Evolutionary conservation across 768 basidiomycete species (phyloP).

Genomic region (Chalciporus chontae): DNA sequence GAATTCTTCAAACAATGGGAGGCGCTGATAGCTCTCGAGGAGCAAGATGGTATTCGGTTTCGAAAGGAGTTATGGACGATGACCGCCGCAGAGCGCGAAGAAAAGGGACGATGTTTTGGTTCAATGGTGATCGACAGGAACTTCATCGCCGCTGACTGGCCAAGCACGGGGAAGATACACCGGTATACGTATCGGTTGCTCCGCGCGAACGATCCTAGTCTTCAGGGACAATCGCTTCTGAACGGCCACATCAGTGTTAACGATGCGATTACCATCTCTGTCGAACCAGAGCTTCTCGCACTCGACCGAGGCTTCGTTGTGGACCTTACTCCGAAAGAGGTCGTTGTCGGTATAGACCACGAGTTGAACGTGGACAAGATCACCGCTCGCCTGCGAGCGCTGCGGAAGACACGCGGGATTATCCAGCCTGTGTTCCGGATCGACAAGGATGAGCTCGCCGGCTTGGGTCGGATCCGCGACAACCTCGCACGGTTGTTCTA

Average conservation of each 20-base stretch:
- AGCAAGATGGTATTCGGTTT: slow-evolving; percentile 80
- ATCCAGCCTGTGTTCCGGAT: slow-evolving; percentile 61
- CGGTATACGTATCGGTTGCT: slow-evolving; percentile 75
- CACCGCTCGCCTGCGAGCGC: slow-evolving; percentile 33
- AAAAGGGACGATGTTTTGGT: slow-evolving; percentile 78
- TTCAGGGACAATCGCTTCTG: slow-evolving; percentile 40
- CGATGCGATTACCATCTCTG: slow-evolving; percentile 84
- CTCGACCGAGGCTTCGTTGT: slow-evolving; percentile 82
- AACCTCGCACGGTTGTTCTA: slow-evolving; percentile 91
- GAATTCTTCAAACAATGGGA: slow-evolving; percentile 94
- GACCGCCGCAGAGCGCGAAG: slow-evolving; percentile 74
- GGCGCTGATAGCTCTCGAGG: slow-evolving; percentile 76
- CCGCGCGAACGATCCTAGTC: slow-evolving; percentile 27
- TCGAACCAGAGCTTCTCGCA: slow-evolving; percentile 83
- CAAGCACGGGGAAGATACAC: slow-evolving; percentile 58
- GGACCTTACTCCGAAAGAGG: slow-evolving; percentile 56
- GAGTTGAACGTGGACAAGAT: slow-evolving; percentile 54
- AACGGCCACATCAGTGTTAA: slow-evolving; percentile 76
- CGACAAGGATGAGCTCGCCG: slow-evolving; percentile 91
- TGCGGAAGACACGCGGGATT: slow-evolving; percentile 14
- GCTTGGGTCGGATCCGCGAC: slow-evolving; percentile 84
- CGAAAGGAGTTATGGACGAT: slow-evolving; percentile 94
- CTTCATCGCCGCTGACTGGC: slow-evolving; percentile 26
- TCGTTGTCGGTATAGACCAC: slow-evolving; percentile 84
- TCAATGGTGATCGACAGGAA: slow-evolving; percentile 66